These are phyloP conservation scores for Myriosclerotinia curreyana DNA, from an alignment of 2,329 filamentous ascomycete species.

Conservation along the genomic window DNA sequence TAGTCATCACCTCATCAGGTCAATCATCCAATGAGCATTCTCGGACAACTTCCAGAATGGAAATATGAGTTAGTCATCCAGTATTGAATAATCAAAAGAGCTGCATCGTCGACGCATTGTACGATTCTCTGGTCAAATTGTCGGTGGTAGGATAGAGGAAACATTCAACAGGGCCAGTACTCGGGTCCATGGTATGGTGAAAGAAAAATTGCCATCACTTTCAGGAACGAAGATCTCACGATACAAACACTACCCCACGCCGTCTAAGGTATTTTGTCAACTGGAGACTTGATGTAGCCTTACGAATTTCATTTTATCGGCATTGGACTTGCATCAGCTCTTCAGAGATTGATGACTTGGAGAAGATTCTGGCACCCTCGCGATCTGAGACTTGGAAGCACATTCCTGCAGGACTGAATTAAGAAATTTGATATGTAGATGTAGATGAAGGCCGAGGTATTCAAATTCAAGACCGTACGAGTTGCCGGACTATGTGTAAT, in stretches of 20 bases:
- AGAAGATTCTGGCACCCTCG: not conserved
- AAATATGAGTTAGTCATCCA: not conserved
- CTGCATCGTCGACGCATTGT: not conserved
- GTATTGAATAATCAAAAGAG: not conserved
- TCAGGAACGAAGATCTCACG: not conserved
- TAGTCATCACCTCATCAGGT: slow-evolving; percentile 1
- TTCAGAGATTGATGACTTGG: not conserved
- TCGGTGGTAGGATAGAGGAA: not conserved
- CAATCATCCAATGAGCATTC: not conserved
- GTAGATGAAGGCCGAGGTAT: not conserved
- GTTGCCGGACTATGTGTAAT: not conserved
- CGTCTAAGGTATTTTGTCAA: not conserved
- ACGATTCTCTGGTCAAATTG: not conserved
- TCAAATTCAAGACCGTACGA: not conserved
- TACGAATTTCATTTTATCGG: not conserved
- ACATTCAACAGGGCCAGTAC: not conserved
- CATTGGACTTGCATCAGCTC: not conserved
- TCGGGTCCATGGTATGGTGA: not conserved
- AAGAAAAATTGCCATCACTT: not conserved
- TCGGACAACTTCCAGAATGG: not conserved
- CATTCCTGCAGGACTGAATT: not conserved
- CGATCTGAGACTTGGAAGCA: not conserved
- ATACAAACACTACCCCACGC: not conserved
- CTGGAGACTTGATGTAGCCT: not conserved
- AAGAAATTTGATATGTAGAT: not conserved